These are phyloP conservation scores for Olyra latifolia DNA, from an alignment of 176 grass and related monocot genomes.

Conservation along the genomic window DNA sequence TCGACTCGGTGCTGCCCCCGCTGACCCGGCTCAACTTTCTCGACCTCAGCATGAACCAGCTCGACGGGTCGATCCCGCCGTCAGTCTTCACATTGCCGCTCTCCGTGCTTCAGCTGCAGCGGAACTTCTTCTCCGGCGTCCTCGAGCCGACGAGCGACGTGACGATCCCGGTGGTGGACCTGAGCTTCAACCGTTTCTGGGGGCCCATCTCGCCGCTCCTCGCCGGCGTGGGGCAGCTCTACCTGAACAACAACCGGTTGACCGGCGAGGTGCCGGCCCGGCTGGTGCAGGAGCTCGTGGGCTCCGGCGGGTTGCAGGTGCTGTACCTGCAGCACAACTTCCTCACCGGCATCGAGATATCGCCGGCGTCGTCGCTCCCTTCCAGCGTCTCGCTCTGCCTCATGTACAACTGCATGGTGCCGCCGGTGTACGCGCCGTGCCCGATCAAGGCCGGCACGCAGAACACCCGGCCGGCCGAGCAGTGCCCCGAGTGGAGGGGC, in stretches of 20 bases:
- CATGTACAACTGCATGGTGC: constrained; percentile 98
- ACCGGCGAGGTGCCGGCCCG: constrained; percentile 78
- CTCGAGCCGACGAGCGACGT: constrained; percentile 59
- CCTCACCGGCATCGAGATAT: constrained; percentile 82
- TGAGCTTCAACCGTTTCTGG: constrained; percentile 86
- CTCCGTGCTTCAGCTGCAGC: constrained; percentile 81
- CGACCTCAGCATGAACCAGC: constrained; percentile 84
- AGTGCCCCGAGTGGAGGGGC: constrained; percentile 86
- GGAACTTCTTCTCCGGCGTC: constrained; percentile 73
- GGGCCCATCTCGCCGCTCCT: constrained; percentile 73
- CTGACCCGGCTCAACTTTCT: constrained; percentile 69
- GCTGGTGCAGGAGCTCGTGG: constrained; percentile 82
- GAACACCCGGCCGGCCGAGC: constrained; percentile 87
- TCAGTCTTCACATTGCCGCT: constrained; percentile 69
- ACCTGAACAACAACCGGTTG: constrained; percentile 97
- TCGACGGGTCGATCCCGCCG: constrained; percentile 64
- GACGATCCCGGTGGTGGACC: constrained; percentile 70
- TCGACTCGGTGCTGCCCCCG: constrained; percentile 48
- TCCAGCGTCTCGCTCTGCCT: constrained; percentile 78
- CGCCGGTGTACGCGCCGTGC: constrained; percentile 82
- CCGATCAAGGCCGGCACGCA: constrained; percentile 86
- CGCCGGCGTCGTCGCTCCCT: constrained; percentile 69
- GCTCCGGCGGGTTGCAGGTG: constrained; percentile 66
- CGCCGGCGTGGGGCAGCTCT: constrained; percentile 69
- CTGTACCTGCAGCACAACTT: constrained; percentile 98